Conservation (phyloP, 805 yeast genomes). For the Wickerhamomyces xylosicus region DNA sequence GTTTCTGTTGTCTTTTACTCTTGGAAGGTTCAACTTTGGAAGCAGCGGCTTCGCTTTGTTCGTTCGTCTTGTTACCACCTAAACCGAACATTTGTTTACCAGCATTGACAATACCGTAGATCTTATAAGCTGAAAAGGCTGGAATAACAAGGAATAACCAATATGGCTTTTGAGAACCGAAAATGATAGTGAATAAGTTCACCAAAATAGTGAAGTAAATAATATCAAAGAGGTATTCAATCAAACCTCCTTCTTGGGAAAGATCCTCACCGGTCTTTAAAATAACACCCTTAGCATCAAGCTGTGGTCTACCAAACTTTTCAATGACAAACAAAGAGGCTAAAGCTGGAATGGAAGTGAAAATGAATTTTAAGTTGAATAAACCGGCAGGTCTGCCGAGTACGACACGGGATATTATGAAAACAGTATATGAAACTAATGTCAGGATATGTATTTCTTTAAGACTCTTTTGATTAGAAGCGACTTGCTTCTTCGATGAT, state of each 20-base stretch:
- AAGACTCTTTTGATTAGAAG: constrained; percentile 26
- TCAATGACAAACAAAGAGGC: constrained; percentile 34
- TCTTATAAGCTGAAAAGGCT: constrained; percentile 33
- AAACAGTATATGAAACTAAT: constrained; percentile 16
- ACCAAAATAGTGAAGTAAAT: constrained; percentile 42
- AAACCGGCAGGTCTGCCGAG: constrained; percentile 26
- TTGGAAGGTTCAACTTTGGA: constrained; percentile 12
- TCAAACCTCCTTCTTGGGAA: constrained; percentile 31
- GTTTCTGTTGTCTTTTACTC: constrained; percentile 31
- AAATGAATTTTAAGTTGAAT: constrained; percentile 15
- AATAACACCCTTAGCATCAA: constrained; percentile 26
- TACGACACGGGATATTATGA: constrained; percentile 20
- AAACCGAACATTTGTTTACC: constrained; percentile 18
- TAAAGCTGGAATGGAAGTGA: constrained; percentile 23
- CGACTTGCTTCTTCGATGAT: constrained; percentile 43
- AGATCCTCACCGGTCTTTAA: constrained; percentile 38
- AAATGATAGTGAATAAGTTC: constrained; percentile 31
- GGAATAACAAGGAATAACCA: constrained; percentile 34
- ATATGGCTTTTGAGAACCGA: constrained; percentile 37
- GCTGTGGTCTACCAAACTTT: constrained; percentile 38
- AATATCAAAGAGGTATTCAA: constrained; percentile 45
- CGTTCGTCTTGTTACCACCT: constrained; percentile 6
- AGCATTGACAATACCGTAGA: constrained; percentile 23
- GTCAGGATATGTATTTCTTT: constrained; percentile 28
- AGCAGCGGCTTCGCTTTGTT: not conserved